Evolutionary conservation across 2,329 filamentous ascomycete genomes (phyloP).

Genomic region (Diaporthe sp.): DNA sequence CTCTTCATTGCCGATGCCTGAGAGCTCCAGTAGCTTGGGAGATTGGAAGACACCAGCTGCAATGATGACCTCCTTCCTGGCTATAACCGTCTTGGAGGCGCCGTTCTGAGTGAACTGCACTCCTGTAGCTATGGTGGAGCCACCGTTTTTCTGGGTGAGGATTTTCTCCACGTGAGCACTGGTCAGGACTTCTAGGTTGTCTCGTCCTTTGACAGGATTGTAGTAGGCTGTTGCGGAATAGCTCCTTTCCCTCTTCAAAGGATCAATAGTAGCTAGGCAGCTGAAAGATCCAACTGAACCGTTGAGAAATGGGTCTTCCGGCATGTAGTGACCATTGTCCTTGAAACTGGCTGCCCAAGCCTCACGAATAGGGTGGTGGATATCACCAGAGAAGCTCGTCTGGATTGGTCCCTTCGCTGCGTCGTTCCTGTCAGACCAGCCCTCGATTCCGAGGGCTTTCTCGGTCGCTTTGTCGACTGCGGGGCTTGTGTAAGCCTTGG

Average conservation of each 20-base stretch:
- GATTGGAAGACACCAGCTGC: slow-evolving; percentile 45
- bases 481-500: slow-evolving; percentile 38
- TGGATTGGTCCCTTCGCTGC: slow-evolving; percentile 9
- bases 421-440: slow-evolving; percentile 2
- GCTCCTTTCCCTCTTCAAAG: slow-evolving; percentile 34
- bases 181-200: slow-evolving; percentile 35
- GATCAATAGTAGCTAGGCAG: slow-evolving; percentile 32
- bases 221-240: slow-evolving; percentile 35
- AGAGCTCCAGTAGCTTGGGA: slow-evolving; percentile 47
- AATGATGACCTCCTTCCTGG: slow-evolving; percentile 44
- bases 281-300: slow-evolving; percentile 25
- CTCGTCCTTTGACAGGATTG: slow-evolving; percentile 21
- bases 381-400: slow-evolving; percentile 21
- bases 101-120: slow-evolving; percentile 38
- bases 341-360: slow-evolving; percentile 25
- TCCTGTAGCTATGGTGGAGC: slow-evolving; percentile 36
- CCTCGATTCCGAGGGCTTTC: background rate
- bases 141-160: slow-evolving; percentile 24
- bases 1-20: slow-evolving; percentile 44
- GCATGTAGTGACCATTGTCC: background rate
- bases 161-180: slow-evolving; percentile 41
- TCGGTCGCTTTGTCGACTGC: background rate
- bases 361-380: background rate
- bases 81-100: slow-evolving; percentile 31
- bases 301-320: slow-evolving; percentile 19